phyloP scores from a whole-genome alignment of 225 moss, liverwort and hornwort species.

The Climacium dendroides region DNA sequence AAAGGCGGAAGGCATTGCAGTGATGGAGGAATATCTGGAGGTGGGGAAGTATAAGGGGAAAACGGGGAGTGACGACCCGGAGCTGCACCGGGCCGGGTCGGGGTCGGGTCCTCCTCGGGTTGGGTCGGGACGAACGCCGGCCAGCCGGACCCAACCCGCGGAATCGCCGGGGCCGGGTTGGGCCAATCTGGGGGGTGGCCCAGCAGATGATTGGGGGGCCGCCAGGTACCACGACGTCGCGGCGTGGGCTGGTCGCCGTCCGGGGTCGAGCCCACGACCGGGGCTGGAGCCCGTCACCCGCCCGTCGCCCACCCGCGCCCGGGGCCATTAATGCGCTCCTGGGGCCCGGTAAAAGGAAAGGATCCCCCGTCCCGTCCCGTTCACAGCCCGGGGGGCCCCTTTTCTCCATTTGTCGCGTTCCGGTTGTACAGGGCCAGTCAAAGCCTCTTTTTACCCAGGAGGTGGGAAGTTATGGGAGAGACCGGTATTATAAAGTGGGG shows the following conservation, averaged over 20 bases:
- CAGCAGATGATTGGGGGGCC: conserved; percentile 28
- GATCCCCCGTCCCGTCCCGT: too few relatives aligned
- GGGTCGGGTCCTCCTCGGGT: neutral
- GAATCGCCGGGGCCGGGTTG: conserved; percentile 17
- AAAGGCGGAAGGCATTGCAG: neutral
- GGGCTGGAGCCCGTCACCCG: neutral
- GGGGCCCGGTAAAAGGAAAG: neutral
- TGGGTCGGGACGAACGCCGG: neutral
- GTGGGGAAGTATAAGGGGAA: conserved; percentile 12
- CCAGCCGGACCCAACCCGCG: conserved; percentile 4
- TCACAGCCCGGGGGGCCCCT: too few relatives aligned
- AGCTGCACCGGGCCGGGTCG: neutral
- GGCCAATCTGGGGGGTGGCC: conserved; percentile 18
- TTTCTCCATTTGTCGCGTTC: neutral
- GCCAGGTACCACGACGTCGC: conserved; percentile 3
- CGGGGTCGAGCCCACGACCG: neutral
- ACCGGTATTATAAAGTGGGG: neutral
- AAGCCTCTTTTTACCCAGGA: conserved; percentile 5
- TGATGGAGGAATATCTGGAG: conserved; percentile 9
- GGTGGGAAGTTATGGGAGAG: neutral
- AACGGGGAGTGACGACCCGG: neutral
- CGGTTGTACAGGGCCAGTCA: neutral
- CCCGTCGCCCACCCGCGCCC: neutral
- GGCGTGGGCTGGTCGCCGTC: neutral
- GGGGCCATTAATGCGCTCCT: neutral